These are phyloP conservation scores for Sordariomycetes sp. DNA, from an alignment of 2,329 filamentous ascomycete species.

Conservation along the genomic window DNA sequence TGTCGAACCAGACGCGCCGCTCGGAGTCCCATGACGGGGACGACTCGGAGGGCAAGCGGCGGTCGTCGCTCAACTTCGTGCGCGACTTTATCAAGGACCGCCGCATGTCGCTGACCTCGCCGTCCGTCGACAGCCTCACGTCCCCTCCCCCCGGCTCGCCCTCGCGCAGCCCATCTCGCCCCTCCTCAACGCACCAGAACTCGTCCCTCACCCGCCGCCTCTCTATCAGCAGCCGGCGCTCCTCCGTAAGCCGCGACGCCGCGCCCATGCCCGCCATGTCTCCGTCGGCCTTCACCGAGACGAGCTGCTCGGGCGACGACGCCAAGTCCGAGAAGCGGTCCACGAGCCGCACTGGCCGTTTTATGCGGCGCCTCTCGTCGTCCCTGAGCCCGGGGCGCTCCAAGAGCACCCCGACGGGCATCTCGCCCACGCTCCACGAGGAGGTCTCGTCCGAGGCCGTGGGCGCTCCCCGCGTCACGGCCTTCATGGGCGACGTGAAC, in stretches of 20 bases:
- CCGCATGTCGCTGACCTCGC: conserved; percentile 34
- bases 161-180: conserved; percentile 31
- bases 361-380: conserved; percentile 45
- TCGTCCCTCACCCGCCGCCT: conserved; percentile 43
- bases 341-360: conserved; percentile 37
- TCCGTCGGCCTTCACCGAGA: conserved; percentile 27
- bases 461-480: conserved; percentile 29
- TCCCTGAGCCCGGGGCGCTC: conserved; percentile 28
- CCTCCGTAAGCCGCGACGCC: conserved; percentile 33
- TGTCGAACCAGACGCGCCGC: conserved; percentile 24
- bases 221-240: conserved; percentile 51
- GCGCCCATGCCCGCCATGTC: conserved; percentile 18
- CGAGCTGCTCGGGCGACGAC: conserved; percentile 33
- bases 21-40: conserved; percentile 20
- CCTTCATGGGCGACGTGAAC: conserved; percentile 80
- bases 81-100: conserved; percentile 49
- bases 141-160: conserved; percentile 11
- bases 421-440: conserved; percentile 37
- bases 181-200: conserved; percentile 30
- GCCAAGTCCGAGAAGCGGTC: conserved; percentile 30
- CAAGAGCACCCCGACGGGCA: conserved; percentile 26
- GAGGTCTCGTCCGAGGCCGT: conserved; percentile 26
- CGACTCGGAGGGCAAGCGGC: conserved; percentile 24
- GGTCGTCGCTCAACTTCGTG: conserved; percentile 46
- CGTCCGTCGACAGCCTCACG: conserved; percentile 27